Conservation (phyloP, 768 basidiomycete genomes). For the Phanerochaete carnosa region DNA sequence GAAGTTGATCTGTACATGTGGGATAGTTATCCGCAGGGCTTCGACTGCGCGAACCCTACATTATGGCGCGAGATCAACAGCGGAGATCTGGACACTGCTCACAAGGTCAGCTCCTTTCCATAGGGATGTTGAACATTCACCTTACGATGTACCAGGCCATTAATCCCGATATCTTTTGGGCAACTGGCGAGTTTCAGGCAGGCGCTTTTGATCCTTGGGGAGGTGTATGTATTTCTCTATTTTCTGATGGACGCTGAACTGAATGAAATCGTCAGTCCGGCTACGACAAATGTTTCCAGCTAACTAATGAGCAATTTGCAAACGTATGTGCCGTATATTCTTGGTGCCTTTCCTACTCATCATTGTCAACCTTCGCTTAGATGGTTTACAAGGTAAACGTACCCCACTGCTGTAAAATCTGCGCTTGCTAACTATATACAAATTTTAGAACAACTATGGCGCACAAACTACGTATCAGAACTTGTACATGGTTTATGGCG, state of each 20-base stretch:
- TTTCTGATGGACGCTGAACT: background rate
- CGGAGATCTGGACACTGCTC: slow-evolving; percentile 8
- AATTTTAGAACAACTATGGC: slow-evolving; percentile 23
- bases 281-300: slow-evolving; percentile 22
- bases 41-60: slow-evolving; percentile 19
- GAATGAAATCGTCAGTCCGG: slow-evolving; percentile 13
- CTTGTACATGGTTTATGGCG: slow-evolving; percentile 24
- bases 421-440: background rate
- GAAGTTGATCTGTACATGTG: slow-evolving; percentile 21
- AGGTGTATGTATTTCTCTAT: slow-evolving; percentile 13
- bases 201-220: slow-evolving; percentile 25
- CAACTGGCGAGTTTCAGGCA: slow-evolving; percentile 19
- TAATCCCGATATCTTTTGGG: slow-evolving; percentile 18
- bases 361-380: background rate
- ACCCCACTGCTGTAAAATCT: background rate
- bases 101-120: slow-evolving; percentile 11
- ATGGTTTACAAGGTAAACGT: slow-evolving; percentile 5
- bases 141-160: slow-evolving; percentile 10
- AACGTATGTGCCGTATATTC: slow-evolving; percentile 18
- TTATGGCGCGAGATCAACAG: slow-evolving; percentile 12
- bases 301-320: slow-evolving; percentile 21
- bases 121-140: background rate
- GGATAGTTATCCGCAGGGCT: slow-evolving; percentile 22
- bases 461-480: slow-evolving; percentile 15
- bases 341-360: background rate